These are phyloP conservation scores for Basidiobolus heterosporus DNA, from an alignment of 371 early-diverging fungal genomes.

Conservation along the genomic window DNA sequence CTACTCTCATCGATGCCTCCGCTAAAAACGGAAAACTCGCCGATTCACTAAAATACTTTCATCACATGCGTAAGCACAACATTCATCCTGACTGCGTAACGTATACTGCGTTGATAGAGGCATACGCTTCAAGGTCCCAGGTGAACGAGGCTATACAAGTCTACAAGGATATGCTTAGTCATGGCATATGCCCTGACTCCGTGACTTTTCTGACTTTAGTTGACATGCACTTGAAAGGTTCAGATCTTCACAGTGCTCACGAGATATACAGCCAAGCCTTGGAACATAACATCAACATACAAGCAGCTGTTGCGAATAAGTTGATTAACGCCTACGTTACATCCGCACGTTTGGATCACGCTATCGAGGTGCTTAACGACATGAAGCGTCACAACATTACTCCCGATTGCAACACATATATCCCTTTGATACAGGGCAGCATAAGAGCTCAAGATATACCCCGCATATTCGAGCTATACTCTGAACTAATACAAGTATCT, in stretches of 20 bases:
- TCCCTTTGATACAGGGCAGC: slow-evolving; percentile 1
- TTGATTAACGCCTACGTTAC: too few species aligned
- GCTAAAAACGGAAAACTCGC: slow-evolving; percentile 1
- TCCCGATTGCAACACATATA: slow-evolving; percentile 3
- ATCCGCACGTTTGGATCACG: background rate
- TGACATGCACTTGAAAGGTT: too few species aligned
- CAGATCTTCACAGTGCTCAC: too few species aligned
- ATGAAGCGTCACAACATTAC: slow-evolving; percentile 3
- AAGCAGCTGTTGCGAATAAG: too few species aligned
- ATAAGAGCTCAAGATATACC: background rate
- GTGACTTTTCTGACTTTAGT: background rate
- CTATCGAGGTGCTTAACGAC: slow-evolving; percentile 2
- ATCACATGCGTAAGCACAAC: slow-evolving; percentile 3
- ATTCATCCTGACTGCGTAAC: slow-evolving; percentile 4
- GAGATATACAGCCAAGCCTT: too few species aligned
- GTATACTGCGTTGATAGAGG: slow-evolving; percentile 4
- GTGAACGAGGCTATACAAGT: background rate
- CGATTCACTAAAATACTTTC: slow-evolving; percentile 1
- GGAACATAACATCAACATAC: too few species aligned
- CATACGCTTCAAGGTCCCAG: background rate
- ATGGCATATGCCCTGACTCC: slow-evolving; percentile 4
- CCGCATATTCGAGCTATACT: too few species aligned
- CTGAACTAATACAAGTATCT: too few species aligned
- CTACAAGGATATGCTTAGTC: slow-evolving; percentile 2
- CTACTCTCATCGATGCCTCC: slow-evolving; percentile 2